Evolutionary conservation across 164 flowering plant species (phyloP).

Genomic region (Macadamia tetraphylla): DNA sequence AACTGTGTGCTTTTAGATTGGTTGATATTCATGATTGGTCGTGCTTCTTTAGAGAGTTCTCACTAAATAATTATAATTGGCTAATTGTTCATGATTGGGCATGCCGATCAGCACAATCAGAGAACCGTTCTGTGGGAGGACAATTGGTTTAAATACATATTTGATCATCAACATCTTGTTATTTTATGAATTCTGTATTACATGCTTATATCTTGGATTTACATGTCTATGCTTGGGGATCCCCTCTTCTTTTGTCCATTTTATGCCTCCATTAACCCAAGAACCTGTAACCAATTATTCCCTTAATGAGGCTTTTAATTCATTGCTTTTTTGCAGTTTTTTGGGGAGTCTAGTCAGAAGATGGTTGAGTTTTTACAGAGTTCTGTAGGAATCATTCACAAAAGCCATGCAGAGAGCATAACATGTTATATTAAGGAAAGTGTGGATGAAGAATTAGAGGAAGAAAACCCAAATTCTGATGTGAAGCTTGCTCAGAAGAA

Average conservation of each 20-base stretch:
- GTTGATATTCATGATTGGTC: too few species aligned
- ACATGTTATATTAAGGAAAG: conserved; percentile 74
- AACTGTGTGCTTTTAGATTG: too few species aligned
- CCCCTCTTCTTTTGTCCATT: background rate
- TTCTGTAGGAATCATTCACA: conserved; percentile 91
- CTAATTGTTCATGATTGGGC: too few species aligned
- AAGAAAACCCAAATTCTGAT: conserved; percentile 40
- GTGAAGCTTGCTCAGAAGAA: conserved; percentile 38
- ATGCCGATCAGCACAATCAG: too few species aligned
- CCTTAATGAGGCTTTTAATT: background rate
- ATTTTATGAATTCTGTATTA: too few species aligned
- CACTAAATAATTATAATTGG: too few species aligned
- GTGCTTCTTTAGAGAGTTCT: too few species aligned
- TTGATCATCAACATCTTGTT: too few species aligned
- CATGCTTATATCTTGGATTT: too few species aligned
- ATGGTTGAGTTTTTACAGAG: conserved; percentile 88
- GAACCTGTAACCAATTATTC: background rate
- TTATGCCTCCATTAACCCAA: background rate
- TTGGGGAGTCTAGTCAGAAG: conserved; percentile 63
- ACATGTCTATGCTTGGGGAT: too few species aligned
- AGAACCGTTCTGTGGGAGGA: too few species aligned
- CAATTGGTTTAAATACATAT: too few species aligned
- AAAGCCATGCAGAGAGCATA: conserved; percentile 92
- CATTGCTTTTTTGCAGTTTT: conserved; percentile 50
- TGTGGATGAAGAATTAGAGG: conserved; percentile 80